Evolutionary conservation across 768 basidiomycete species (phyloP).

Genomic region (Boletus huronensis): DNA sequence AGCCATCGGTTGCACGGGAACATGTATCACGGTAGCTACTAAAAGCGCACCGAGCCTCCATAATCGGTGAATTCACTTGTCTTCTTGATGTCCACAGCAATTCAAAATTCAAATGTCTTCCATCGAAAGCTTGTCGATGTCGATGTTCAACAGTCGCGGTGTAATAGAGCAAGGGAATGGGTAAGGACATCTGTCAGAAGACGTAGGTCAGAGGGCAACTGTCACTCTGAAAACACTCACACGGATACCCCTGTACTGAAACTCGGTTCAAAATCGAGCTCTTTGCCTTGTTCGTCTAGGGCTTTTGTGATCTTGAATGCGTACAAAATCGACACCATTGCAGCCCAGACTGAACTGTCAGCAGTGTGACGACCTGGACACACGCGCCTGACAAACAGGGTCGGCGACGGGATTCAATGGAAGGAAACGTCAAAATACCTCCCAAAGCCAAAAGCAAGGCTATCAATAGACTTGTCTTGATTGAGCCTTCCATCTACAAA

Average conservation of each 20-base stretch:
- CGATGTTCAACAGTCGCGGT: not conserved
- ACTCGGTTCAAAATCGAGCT: constrained; percentile 16
- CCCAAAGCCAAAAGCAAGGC: constrained; percentile 22
- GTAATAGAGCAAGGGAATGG: constrained; percentile 14
- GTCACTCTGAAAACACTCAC: not conserved
- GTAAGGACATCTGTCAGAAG: constrained; percentile 5
- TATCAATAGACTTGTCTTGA: not conserved
- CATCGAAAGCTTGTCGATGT: constrained; percentile 1
- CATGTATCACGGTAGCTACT: too few relatives aligned
- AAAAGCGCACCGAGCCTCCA: too few relatives aligned
- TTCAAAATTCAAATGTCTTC: not conserved
- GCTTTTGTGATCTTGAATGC: constrained; percentile 26
- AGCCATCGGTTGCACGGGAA: not conserved
- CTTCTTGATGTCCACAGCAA: not conserved
- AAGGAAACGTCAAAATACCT: constrained; percentile 8
- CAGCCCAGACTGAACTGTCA: constrained; percentile 30
- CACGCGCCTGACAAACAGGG: constrained; percentile 13
- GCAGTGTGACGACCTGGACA: constrained; percentile 35
- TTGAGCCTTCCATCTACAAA: constrained; percentile 14
- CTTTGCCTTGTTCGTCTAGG: constrained; percentile 24
- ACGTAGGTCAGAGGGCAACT: not conserved
- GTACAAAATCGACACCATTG: constrained; percentile 26
- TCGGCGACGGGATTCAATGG: not conserved
- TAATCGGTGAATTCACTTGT: not conserved
- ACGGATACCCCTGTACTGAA: constrained; percentile 14